Conservation (phyloP, 306 rosid species). For the Cicer pinnatifidum region DNA sequence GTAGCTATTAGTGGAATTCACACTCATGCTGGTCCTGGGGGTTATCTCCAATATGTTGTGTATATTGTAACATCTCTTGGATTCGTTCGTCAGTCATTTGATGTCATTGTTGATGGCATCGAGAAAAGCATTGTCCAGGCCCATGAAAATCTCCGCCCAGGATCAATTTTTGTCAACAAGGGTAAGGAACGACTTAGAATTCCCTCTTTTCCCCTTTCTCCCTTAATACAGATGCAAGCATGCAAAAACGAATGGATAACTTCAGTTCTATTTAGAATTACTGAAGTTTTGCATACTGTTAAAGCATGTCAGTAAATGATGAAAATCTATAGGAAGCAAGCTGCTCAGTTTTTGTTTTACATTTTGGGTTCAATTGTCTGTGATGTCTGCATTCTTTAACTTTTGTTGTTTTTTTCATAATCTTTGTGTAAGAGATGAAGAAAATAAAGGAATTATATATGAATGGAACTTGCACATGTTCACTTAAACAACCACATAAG, state of each 20-base stretch:
- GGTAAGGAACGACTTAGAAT: conserved; percentile 54
- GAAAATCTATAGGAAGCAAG: conserved; percentile 23
- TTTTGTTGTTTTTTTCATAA: conserved; percentile 5
- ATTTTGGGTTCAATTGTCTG: conserved; percentile 6
- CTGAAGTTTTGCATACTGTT: conserved; percentile 23
- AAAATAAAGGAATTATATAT: not conserved
- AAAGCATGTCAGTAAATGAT: conserved; percentile 32
- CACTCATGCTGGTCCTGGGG: conserved; percentile 98
- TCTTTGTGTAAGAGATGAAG: not conserved
- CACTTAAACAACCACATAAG: not conserved
- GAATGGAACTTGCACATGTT: not conserved
- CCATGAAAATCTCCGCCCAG: conserved; percentile 84
- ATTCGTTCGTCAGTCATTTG: conserved; percentile 92
- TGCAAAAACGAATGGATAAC: not conserved
- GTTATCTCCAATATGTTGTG: conserved; percentile 88
- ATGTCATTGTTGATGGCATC: conserved; percentile 88
- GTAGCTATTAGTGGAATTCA: conserved; percentile 98
- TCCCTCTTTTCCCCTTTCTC: conserved; percentile 32
- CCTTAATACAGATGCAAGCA: not conserved
- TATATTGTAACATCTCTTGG: conserved; percentile 93
- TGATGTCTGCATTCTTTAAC: not conserved
- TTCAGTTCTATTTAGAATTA: conserved; percentile 17
- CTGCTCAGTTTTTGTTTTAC: conserved; percentile 29
- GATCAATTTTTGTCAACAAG: conserved; percentile 78
- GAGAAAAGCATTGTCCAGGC: conserved; percentile 80